Evolutionary conservation across 768 basidiomycete species (phyloP).

Genomic region (Hebeloma cylindrosporum): DNA sequence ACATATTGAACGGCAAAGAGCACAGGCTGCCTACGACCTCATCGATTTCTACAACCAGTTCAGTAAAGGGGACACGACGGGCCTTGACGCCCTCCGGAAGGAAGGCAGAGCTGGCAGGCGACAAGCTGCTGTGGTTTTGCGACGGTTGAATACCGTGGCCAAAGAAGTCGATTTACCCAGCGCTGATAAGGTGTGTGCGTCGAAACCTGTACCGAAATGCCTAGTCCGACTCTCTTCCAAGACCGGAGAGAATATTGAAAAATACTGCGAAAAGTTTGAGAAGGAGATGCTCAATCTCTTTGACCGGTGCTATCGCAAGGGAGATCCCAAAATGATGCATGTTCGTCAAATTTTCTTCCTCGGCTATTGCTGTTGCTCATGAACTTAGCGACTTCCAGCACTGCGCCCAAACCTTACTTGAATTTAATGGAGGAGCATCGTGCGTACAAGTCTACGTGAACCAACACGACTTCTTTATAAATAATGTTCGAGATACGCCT

Average conservation of each 20-base stretch:
- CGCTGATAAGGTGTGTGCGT: conserved; percentile 66
- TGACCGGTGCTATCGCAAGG: conserved; percentile 92
- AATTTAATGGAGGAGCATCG: conserved; percentile 96
- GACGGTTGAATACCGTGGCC: conserved; percentile 83
- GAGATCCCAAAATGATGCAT: conserved; percentile 99
- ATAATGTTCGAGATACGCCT: conserved; percentile 71
- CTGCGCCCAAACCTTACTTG: conserved; percentile 92
- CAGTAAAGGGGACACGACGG: conserved; percentile 73
- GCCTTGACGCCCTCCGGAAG: conserved; percentile 75
- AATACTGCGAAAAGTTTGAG: conserved; percentile 98
- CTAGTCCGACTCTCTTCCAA: conserved; percentile 26
- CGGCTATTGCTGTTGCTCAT: background rate
- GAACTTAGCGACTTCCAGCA: conserved; percentile 54
- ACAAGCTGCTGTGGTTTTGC: conserved; percentile 83
- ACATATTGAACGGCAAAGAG: conserved; percentile 87
- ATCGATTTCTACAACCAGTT: conserved; percentile 95
- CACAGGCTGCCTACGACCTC: conserved; percentile 91
- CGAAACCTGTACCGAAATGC: background rate
- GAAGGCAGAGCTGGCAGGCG: conserved; percentile 87
- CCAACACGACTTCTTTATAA: conserved; percentile 99
- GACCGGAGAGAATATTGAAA: conserved; percentile 91
- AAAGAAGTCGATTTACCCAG: conserved; percentile 90
- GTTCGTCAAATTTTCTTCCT: conserved; percentile 40
- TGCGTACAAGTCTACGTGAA: conserved; percentile 99
- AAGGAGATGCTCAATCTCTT: conserved; percentile 97